Percentiles rank a stretch among this genome's conserved stretches.
Conservation (phyloP, 2,329 filamentous ascomycete species). For the Ceratocystis smalleyi region DNA sequence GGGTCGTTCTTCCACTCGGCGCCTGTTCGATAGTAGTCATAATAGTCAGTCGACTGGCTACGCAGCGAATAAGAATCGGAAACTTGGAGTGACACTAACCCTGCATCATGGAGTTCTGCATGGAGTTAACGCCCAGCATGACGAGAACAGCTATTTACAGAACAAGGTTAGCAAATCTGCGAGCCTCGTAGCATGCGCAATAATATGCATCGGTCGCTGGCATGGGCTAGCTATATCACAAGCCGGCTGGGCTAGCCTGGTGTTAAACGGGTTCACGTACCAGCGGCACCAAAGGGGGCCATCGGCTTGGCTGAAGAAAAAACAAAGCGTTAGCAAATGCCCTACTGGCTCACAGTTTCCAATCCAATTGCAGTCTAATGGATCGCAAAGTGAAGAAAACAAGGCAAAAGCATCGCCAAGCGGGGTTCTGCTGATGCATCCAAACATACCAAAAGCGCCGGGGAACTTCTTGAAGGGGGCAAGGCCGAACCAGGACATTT, state of each 20-base stretch:
- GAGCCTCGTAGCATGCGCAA: not conserved
- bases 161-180: constrained; percentile 13
- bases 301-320: constrained; percentile 60
- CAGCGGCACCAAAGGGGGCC: constrained; percentile 85
- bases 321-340: constrained; percentile 21
- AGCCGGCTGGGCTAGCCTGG: too few species aligned
- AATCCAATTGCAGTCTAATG: not conserved
- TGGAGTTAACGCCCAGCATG: constrained; percentile 79
- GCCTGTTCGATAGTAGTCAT: constrained; percentile 37
- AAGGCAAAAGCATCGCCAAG: not conserved
- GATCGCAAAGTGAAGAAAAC: not conserved
- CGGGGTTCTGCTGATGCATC: not conserved
- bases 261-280: constrained; percentile 35
- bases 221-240: too few species aligned
- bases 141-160: constrained; percentile 56
- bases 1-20: constrained; percentile 96
- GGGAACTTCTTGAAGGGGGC: constrained; percentile 62
- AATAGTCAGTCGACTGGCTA: not conserved
- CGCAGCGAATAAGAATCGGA: not conserved
- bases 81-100: constrained; percentile 37
- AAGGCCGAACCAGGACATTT: constrained; percentile 59
- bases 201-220: too few species aligned
- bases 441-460: constrained; percentile 56
- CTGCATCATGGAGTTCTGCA: constrained; percentile 59
- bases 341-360: constrained; percentile 17